These are phyloP conservation scores for Wickerhamomyces kurtzmanii DNA, from an alignment of 805 yeast species.

Conservation along the genomic window DNA sequence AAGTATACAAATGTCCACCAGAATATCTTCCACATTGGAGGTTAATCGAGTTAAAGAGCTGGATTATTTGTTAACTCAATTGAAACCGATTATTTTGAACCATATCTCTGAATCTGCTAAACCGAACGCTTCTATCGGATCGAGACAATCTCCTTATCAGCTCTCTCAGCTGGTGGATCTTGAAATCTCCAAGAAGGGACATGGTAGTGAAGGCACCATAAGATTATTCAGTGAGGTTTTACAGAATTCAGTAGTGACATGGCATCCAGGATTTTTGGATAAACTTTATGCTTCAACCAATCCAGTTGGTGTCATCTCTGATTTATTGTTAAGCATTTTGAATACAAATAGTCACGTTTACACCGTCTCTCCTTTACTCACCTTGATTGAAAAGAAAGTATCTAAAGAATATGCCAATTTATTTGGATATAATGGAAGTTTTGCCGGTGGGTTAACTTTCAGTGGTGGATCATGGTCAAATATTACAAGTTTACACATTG, in stretches of 20 bases:
- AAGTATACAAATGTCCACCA: too few relatives aligned
- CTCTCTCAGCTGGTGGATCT: conserved; percentile 26
- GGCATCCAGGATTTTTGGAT: conserved; percentile 83
- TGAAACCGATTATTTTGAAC: conserved; percentile 39
- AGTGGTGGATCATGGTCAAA: conserved; percentile 88
- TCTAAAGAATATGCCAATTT: conserved; percentile 57
- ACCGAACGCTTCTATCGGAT: conserved; percentile 38
- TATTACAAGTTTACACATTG: conserved; percentile 69
- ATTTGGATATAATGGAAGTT: conserved; percentile 44
- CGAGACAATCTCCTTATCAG: conserved; percentile 37
- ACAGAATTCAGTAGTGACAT: conserved; percentile 65
- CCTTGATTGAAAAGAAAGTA: conserved; percentile 63
- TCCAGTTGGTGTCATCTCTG: conserved; percentile 74
- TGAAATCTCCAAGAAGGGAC: conserved; percentile 26
- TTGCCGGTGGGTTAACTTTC: conserved; percentile 76
- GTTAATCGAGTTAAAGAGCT: conserved; percentile 44
- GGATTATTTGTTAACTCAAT: conserved; percentile 38
- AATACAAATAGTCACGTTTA: conserved; percentile 84
- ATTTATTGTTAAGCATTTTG: conserved; percentile 53
- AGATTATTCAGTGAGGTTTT: conserved; percentile 45
- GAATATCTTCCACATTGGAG: too few relatives aligned
- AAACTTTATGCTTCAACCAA: conserved; percentile 80
- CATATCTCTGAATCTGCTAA: conserved; percentile 43
- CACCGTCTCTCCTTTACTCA: conserved; percentile 74
- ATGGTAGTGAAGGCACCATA: conserved; percentile 33